Evolutionary conservation across 1,284 basidiomycete species (phyloP).

Genomic region (Marasmius tenuissimus): DNA sequence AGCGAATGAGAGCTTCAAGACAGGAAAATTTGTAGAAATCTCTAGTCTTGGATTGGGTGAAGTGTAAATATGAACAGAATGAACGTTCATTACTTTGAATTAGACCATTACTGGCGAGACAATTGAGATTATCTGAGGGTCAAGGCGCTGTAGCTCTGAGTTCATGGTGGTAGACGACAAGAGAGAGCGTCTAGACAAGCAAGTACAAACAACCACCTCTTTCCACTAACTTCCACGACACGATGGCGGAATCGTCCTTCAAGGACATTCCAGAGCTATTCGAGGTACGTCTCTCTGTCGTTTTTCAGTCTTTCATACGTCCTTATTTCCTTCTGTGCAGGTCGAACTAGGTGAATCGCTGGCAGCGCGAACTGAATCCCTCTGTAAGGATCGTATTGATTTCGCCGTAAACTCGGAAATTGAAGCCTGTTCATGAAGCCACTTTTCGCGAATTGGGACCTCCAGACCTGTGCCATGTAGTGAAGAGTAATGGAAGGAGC

Average conservation of each 20-base stretch:
- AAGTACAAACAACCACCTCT: not conserved
- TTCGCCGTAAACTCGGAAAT: not conserved
- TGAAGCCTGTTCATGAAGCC: conserved; percentile 45
- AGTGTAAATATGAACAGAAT: not conserved
- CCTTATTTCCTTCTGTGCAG: conserved; percentile 38
- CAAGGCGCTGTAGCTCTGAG: too few relatives aligned
- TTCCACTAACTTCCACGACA: conserved; percentile 1
- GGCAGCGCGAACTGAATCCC: conserved; percentile 87
- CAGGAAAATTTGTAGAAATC: conserved; percentile 42
- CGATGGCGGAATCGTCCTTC: conserved; percentile 55
- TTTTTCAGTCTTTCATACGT: not conserved
- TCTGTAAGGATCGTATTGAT: conserved; percentile 59
- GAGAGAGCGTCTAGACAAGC: too few relatives aligned
- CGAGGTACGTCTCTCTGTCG: conserved; percentile 36
- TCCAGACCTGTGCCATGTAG: conserved; percentile 94
- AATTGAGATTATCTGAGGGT: too few relatives aligned
- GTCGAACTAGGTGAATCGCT: conserved; percentile 90
- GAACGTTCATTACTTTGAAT: too few relatives aligned
- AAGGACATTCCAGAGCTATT: conserved; percentile 66
- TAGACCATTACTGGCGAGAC: too few relatives aligned
- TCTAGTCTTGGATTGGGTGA: conserved; percentile 22
- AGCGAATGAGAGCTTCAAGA: conserved; percentile 54
- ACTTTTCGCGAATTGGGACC: conserved; percentile 97
- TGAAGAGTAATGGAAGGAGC: conserved; percentile 86
- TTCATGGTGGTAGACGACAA: too few relatives aligned